Evolutionary conservation across 1,284 basidiomycete genomes (phyloP), one percentile per base, ranked within the genome.

Genomic region (Ustilago vetiveriae): DNA sequence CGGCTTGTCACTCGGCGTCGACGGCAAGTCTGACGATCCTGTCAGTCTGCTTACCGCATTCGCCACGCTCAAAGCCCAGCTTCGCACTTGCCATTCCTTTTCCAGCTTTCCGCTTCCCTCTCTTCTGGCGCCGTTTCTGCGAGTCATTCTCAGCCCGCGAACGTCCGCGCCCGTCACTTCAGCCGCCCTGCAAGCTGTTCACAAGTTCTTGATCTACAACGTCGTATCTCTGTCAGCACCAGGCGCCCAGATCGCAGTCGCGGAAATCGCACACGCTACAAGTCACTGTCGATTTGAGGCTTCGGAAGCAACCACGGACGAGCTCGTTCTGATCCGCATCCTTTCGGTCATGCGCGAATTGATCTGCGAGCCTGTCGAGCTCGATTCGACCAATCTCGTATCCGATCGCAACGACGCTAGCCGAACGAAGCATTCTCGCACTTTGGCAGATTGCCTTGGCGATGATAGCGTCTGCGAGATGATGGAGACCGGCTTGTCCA

Each of bases 261-360:
- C 88, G 22, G 92, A 94, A 71, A 86, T 97, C 53, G 95, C 94
- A 78, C 90, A 88, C 56, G 90, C 94, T 0, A 88, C 95, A 10
- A 92, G 94, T 8, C 92, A 93, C 76, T 98, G 95, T 86, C 94
- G 96, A 82, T 99, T 98, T 81, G 96, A 98, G 82, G 92, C 93
- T 7, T 95, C 91, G 70, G 94, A 97, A 78, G 91, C 93, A 16
- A 68, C 64, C 11, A 66, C 64, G 4, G 96, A 98, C 83, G 96
- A 99, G 83, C 90, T 97, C 6, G 94, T 98, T 6, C 86, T 98
- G 13, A 86, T 96, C 49, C 90, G 90, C 79, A 94, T 98, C 68
- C 88, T 98, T 84, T 88, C 90, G 13, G 89, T 98, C 10, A 94
- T 98, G 64, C 88, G 91, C 66, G 89, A 92, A 38, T 70, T 82